These are phyloP conservation scores for Capsicum rhomboideum DNA, from an alignment of 257 asterid genomes.

Conservation along the genomic window DNA sequence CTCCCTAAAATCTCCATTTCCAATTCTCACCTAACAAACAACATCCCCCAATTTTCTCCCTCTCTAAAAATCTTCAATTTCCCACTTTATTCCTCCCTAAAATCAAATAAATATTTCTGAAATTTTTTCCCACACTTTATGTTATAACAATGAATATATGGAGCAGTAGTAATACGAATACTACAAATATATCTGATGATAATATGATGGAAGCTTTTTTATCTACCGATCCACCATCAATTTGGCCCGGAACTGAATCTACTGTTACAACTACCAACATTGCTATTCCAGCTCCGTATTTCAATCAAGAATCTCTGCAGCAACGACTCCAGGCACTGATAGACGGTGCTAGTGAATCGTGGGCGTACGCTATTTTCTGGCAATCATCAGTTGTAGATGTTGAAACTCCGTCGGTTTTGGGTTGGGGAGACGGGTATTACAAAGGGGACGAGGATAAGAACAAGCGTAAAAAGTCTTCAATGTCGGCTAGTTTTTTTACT, in stretches of 20 bases:
- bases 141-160: slow-evolving; percentile 41
- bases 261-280: too few species aligned
- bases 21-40: slow-evolving; percentile 7
- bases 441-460: slow-evolving; percentile 58
- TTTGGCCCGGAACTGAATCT: slow-evolving; percentile 33
- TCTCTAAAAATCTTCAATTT: not conserved
- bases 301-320: slow-evolving; percentile 69
- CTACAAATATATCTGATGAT: slow-evolving; percentile 16
- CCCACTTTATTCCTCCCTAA: not conserved
- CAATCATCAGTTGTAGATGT: slow-evolving; percentile 45
- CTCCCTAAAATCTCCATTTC: not conserved
- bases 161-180: not conserved
- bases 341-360: slow-evolving; percentile 63
- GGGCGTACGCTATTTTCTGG: slow-evolving; percentile 97
- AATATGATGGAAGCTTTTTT: slow-evolving; percentile 50
- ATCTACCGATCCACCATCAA: slow-evolving; percentile 44
- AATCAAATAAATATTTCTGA: not conserved
- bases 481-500: slow-evolving; percentile 8
- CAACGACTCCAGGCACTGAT: slow-evolving; percentile 62
- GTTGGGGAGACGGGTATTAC: slow-evolving; percentile 89
- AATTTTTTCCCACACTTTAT: not conserved
- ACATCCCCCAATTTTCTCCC: not conserved
- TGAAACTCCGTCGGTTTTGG: slow-evolving; percentile 33
- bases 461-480: slow-evolving; percentile 28
- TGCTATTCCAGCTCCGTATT: not conserved